A percentile compares a stretch with the other conserved stretches of the same genome.
These are phyloP conservation scores for Pseudoneurospora amorphoporcata DNA, from an alignment of 495 filamentous ascomycete genomes.

Conservation along the genomic window DNA sequence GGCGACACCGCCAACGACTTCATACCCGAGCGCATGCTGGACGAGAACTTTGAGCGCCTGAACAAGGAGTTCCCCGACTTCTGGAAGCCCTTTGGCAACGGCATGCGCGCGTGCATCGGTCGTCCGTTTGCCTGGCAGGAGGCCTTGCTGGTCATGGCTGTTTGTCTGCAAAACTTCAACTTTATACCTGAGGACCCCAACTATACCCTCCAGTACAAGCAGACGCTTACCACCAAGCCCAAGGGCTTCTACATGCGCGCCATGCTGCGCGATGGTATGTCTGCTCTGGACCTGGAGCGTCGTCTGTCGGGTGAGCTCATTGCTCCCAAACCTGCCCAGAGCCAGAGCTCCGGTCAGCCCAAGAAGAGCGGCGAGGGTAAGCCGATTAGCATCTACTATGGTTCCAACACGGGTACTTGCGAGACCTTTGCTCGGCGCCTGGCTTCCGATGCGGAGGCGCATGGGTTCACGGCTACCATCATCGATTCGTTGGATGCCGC, in stretches of 20 bases:
- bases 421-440: constrained; percentile 56
- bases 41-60: constrained; percentile 47
- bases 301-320: constrained; percentile 26
- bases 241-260: constrained; percentile 63
- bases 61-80: constrained; percentile 34
- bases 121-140: constrained; percentile 58
- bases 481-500: constrained; percentile 52
- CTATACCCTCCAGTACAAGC: constrained; percentile 57
- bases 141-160: constrained; percentile 38
- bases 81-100: constrained; percentile 57
- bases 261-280: constrained; percentile 45
- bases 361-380: constrained; percentile 14
- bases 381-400: constrained; percentile 57
- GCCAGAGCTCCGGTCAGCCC: constrained; percentile 5
- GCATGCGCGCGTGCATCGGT: constrained; percentile 40
- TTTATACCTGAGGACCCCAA: constrained; percentile 43
- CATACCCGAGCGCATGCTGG: constrained; percentile 54
- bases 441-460: constrained; percentile 44
- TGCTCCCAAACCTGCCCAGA: constrained; percentile 4
- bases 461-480: constrained; percentile 47
- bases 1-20: constrained; percentile 47
- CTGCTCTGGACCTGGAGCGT: constrained; percentile 47
- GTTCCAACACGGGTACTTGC: constrained; percentile 68
- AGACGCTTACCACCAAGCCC: constrained; percentile 70
- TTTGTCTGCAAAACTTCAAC: constrained; percentile 55